Conservation (phyloP, 306 rosid species). For the Cicer pinnatifidum region DNA sequence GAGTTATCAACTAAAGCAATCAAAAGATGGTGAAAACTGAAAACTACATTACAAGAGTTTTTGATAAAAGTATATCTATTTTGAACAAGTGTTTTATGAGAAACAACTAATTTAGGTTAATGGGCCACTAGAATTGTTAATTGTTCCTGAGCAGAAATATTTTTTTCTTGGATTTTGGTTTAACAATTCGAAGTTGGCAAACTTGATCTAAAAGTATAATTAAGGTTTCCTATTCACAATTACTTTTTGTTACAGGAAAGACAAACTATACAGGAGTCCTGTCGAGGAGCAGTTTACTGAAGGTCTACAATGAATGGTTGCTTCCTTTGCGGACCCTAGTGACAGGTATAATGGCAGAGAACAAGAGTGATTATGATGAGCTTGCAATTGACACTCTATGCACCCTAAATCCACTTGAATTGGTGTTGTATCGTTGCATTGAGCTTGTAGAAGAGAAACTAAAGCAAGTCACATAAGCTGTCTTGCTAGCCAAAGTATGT, state of each 20-base stretch:
- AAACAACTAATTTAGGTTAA: conserved; percentile 4
- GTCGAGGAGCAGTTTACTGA: conserved; percentile 47
- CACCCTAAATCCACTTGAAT: conserved; percentile 75
- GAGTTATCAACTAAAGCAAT: conserved; percentile 3
- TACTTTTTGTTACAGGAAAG: conserved; percentile 58
- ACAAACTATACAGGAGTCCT: conserved; percentile 65
- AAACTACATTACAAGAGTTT: background rate
- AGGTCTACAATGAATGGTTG: conserved; percentile 55
- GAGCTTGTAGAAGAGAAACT: conserved; percentile 84
- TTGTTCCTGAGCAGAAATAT: background rate
- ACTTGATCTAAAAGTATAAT: conserved; percentile 16
- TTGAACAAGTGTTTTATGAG: background rate
- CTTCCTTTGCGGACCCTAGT: conserved; percentile 56
- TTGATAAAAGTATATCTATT: background rate
- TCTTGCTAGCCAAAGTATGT: background rate
- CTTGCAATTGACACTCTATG: conserved; percentile 59
- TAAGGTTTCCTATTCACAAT: conserved; percentile 6
- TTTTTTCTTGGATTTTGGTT: background rate
- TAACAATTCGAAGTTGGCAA: background rate
- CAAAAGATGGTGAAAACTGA: background rate
- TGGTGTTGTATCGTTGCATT: conserved; percentile 84
- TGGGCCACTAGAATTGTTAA: conserved; percentile 6
- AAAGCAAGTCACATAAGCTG: conserved; percentile 42
- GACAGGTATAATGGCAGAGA: conserved; percentile 52
- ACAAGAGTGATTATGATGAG: conserved; percentile 48